Evolutionary conservation across 73 alveolate genomes (phyloP), one percentile per base, ranked within the genome.

Genomic region (Symbiodinium pilosum): DNA sequence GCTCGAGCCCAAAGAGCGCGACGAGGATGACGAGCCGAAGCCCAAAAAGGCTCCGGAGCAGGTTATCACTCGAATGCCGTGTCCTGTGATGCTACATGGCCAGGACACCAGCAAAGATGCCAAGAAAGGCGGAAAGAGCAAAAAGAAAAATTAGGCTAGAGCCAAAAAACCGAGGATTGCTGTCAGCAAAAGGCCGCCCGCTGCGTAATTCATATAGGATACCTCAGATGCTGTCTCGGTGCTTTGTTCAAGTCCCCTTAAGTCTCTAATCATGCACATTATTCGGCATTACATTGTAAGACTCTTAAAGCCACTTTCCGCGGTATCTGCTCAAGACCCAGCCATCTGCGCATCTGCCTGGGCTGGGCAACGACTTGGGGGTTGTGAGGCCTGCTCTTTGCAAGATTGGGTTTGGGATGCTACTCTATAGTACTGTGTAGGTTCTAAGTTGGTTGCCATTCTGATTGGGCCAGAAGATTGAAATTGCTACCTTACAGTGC

Each of bases 1-100:
- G 97, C 51, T 91, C 77, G 97, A 69, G 40, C 97, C 97, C n/a
- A 91, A 91, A 32, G 97, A 91, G 54, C 42, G 88, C 28, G 97
- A 91, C 52, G 97, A 91, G 7, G 97, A 91, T 42, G 88, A 91
- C 89, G 97, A 91, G 97, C 97, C 97, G 42, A 91, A 91, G 54
- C 69, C 97, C 21, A 91, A 91, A 68, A 91, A 91, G 89, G 40
- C 47, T 64, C 52, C 34, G 95, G 86, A 41, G 56, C 51, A 8
- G 30, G 4, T 7, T n/a, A n/a, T 28, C 44, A 26, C 30, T 0
- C n/a, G 2, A 16, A 1, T 1, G 11, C 24, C 34, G 30, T 38
- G 30, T 75, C 86, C 24, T 38, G 44, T 18, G 44, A 8, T 6
- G 43, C 11, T 11, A 21, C n/a, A 3, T 36, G 34, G 69, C n/a